Evolutionary conservation across 164 flowering plant species (phyloP).

Genomic region (Magnolia kwangsiensis): DNA sequence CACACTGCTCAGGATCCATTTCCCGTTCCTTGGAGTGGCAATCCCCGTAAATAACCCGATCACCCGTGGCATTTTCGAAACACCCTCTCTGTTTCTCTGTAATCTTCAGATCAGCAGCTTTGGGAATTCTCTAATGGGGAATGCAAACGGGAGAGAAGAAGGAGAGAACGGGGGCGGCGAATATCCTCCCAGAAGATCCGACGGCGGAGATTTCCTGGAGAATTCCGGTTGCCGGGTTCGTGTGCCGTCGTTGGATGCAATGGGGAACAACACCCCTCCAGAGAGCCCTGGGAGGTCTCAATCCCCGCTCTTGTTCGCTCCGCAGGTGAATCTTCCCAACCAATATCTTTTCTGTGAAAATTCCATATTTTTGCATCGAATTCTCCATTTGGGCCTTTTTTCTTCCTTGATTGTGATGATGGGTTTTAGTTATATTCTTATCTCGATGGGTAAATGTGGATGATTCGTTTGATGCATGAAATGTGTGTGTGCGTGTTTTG

Average conservation of each 20-base stretch:
- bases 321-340: slow-evolving; percentile 47
- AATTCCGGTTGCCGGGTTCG: slow-evolving; percentile 22
- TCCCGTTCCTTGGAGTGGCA: not conserved
- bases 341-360: not conserved
- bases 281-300: slow-evolving; percentile 40
- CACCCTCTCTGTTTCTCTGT: not conserved
- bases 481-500: too few species aligned
- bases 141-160: slow-evolving; percentile 64
- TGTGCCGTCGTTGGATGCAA: slow-evolving; percentile 37
- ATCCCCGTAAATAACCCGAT: slow-evolving; percentile 8
- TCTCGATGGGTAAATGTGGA: not conserved
- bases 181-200: slow-evolving; percentile 26
- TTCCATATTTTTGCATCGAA: not conserved
- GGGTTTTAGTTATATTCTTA: not conserved
- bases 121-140: slow-evolving; percentile 44
- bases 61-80: slow-evolving; percentile 6
- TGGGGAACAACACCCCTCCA: slow-evolving; percentile 55
- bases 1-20: not conserved
- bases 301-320: slow-evolving; percentile 60
- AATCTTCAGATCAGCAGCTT: not conserved
- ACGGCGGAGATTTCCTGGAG: slow-evolving; percentile 20
- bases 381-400: not conserved
- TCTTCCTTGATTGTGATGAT: not conserved
- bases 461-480: too few species aligned
- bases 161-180: slow-evolving; percentile 25